These are phyloP conservation scores for Phlebiopsis gigantea DNA, from an alignment of 768 basidiomycete species.

Conservation along the genomic window DNA sequence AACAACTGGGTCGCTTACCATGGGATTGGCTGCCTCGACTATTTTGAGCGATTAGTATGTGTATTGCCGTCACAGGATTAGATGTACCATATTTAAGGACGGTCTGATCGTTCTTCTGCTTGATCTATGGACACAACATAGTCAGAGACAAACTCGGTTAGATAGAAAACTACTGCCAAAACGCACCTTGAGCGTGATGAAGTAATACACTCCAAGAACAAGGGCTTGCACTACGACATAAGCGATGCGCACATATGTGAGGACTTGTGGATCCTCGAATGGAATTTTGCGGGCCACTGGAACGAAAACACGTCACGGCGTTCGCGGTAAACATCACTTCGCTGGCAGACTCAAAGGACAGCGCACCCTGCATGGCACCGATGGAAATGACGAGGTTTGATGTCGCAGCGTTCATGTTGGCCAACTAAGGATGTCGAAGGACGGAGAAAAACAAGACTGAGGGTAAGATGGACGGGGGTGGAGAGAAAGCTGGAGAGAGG, in stretches of 20 bases:
- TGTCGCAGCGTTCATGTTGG: slow-evolving; percentile 66
- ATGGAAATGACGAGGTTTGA: slow-evolving; percentile 87
- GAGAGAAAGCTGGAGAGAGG: background rate
- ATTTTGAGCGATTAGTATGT: slow-evolving; percentile 6
- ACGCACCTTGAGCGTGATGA: slow-evolving; percentile 64
- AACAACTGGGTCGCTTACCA: slow-evolving; percentile 46
- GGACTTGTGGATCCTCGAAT: slow-evolving; percentile 81
- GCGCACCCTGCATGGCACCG: slow-evolving; percentile 83
- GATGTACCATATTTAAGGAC: slow-evolving; percentile 89
- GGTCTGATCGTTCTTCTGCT: slow-evolving; percentile 91
- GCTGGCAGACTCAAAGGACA: background rate
- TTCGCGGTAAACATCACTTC: background rate
- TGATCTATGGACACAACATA: slow-evolving; percentile 50
- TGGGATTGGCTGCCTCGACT: slow-evolving; percentile 74
- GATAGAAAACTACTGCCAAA: background rate
- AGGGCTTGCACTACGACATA: slow-evolving; percentile 74
- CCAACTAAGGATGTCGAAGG: background rate
- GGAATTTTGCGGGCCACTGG: slow-evolving; percentile 87
- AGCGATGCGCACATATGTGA: slow-evolving; percentile 77
- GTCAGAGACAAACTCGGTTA: slow-evolving; percentile 10
- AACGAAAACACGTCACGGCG: background rate
- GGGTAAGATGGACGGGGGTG: background rate
- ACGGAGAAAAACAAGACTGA: background rate
- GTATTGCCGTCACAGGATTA: background rate
- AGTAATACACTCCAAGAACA: slow-evolving; percentile 76